A percentile compares a stretch with the other conserved stretches of the same genome.
Evolutionary conservation across 352 stramenopile genomes (phyloP).

Genomic region (Phytopythium sindhum): DNA sequence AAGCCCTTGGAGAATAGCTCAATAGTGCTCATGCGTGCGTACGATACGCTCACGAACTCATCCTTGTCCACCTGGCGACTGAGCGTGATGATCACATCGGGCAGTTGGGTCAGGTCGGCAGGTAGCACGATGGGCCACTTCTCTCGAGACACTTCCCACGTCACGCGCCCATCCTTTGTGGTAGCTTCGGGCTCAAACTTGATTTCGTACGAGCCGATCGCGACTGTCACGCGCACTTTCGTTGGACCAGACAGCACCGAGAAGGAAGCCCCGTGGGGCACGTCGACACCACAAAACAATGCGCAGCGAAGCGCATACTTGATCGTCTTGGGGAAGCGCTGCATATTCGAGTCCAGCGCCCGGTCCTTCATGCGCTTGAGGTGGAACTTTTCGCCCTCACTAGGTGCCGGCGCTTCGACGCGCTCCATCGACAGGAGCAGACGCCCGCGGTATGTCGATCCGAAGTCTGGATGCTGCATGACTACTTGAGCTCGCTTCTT

Average conservation of each 20-base stretch:
- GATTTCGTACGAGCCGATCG: slow-evolving; percentile 41
- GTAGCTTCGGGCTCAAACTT: slow-evolving; percentile 53
- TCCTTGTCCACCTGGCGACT: slow-evolving; percentile 58
- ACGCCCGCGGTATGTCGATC: slow-evolving; percentile 77
- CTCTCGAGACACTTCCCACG: slow-evolving; percentile 51
- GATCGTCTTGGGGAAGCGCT: slow-evolving; percentile 35
- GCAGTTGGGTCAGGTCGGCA: slow-evolving; percentile 64
- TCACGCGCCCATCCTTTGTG: slow-evolving; percentile 36
- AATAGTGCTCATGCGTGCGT: slow-evolving; percentile 32
- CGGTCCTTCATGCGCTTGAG: slow-evolving; percentile 41
- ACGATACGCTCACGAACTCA: slow-evolving; percentile 57
- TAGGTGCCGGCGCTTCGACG: slow-evolving; percentile 29
- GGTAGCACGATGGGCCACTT: slow-evolving; percentile 48
- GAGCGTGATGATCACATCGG: slow-evolving; percentile 65
- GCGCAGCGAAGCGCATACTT: slow-evolving; percentile 66
- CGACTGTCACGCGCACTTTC: slow-evolving; percentile 46
- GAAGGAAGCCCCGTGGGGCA: slow-evolving; percentile 28
- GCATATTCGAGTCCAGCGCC: slow-evolving; percentile 11
- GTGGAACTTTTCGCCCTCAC: slow-evolving; percentile 62
- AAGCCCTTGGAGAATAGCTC: slow-evolving; percentile 48
- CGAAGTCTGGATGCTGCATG: slow-evolving; percentile 58
- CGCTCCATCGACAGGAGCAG: slow-evolving; percentile 77
- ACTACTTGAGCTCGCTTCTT: slow-evolving; percentile 47
- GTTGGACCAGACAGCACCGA: slow-evolving; percentile 12
- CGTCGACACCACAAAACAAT: slow-evolving; percentile 53